phyloP scores from a whole-genome alignment of 352 stramenopile species.

The Phytophthora quininea region DNA sequence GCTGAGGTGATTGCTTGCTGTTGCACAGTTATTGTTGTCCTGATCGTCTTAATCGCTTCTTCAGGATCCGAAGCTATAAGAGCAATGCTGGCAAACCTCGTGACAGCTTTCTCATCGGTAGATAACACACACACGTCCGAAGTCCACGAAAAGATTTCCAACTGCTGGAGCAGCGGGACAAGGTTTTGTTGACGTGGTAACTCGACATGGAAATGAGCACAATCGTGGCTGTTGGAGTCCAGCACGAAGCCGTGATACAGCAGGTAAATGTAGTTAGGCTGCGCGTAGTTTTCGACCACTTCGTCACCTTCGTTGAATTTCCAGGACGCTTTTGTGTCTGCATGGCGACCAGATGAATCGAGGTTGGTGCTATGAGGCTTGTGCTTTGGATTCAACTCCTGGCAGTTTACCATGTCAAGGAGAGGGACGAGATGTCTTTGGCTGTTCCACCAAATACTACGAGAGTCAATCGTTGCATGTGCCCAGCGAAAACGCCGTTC shows the following conservation, averaged over 20 bases:
- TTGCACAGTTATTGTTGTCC: background rate
- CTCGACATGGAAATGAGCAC: constrained; percentile 66
- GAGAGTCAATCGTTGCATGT: constrained; percentile 86
- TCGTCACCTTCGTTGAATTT: constrained; percentile 67
- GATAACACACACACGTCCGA: constrained; percentile 46
- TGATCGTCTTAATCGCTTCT: constrained; percentile 6
- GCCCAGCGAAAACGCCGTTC: constrained; percentile 79
- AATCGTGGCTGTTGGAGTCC: constrained; percentile 82
- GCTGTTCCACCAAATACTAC: constrained; percentile 93
- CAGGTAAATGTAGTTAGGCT: constrained; percentile 94
- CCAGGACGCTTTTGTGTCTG: constrained; percentile 79
- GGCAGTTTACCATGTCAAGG: constrained; percentile 95
- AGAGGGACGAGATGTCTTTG: constrained; percentile 92
- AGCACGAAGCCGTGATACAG: constrained; percentile 93
- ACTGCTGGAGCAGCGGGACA: constrained; percentile 23
- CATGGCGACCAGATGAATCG: constrained; percentile 33
- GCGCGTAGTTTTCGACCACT: constrained; percentile 94
- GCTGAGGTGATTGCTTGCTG: constrained; percentile 14
- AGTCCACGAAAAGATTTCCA: constrained; percentile 41
- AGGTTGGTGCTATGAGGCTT: constrained; percentile 59
- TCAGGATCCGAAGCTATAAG: constrained; percentile 29
- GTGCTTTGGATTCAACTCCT: constrained; percentile 48
- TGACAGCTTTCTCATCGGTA: constrained; percentile 1
- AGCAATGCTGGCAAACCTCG: constrained; percentile 33
- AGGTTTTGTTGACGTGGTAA: constrained; percentile 27